Evolutionary conservation across 2,329 filamentous ascomycete species (phyloP).

Genomic region (Claviceps paspali): DNA sequence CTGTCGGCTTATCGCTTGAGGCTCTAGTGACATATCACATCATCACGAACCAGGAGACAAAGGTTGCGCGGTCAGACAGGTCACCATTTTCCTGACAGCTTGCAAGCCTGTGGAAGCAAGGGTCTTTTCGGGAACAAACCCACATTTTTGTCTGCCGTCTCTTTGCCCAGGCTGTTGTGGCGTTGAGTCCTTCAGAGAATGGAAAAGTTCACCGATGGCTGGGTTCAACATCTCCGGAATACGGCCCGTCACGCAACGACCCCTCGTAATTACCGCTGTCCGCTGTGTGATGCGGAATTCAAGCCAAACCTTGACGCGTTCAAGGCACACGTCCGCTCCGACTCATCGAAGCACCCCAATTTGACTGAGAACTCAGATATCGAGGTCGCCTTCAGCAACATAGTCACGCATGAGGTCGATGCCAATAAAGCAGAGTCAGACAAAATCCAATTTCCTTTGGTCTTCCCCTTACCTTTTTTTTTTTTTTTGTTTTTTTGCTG

Average conservation of each 20-base stretch:
- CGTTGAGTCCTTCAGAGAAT: constrained; percentile 1
- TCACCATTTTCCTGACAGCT: background rate
- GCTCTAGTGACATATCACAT: background rate
- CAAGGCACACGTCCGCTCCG: constrained; percentile 11
- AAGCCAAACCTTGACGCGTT: constrained; percentile 13
- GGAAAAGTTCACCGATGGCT: constrained; percentile 9
- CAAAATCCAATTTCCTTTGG: background rate
- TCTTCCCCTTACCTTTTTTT: background rate
- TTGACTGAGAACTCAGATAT: constrained; percentile 13
- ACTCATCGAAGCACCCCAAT: constrained; percentile 8
- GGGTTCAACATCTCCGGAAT: constrained; percentile 12
- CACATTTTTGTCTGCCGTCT: background rate
- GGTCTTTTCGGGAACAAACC: background rate
- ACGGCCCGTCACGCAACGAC: constrained; percentile 10
- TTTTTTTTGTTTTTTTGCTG: background rate
- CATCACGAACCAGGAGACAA: background rate
- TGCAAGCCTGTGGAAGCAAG: background rate
- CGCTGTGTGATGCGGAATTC: constrained; percentile 12
- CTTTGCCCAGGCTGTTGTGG: background rate
- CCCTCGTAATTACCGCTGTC: constrained; percentile 9
- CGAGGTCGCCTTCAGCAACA: constrained; percentile 11
- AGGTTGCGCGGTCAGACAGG: background rate
- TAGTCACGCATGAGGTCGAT: constrained; percentile 7
- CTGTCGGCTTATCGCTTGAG: background rate
- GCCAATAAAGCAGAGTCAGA: background rate